phyloP scores from a whole-genome alignment of 139 green algal species.

The Chlorella sorokiniana region DNA sequence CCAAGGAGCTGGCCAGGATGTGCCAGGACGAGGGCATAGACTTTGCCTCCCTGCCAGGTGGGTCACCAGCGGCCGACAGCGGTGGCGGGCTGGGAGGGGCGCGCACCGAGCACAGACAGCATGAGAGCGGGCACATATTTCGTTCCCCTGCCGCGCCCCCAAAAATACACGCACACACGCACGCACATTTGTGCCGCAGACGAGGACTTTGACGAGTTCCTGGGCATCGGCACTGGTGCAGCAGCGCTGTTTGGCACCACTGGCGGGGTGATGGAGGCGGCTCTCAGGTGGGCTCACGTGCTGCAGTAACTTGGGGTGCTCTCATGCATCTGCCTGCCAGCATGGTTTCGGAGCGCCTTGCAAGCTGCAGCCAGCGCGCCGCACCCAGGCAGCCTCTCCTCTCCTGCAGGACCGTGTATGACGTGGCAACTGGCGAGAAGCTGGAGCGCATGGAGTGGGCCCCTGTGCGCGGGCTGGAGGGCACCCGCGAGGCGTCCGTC shows the following conservation, averaged over 20 bases:
- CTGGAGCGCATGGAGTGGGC: slow-evolving; percentile 40
- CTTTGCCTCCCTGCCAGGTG: slow-evolving; percentile 49
- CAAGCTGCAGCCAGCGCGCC: background rate
- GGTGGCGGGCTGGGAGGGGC: too few species aligned
- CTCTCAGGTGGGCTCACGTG: slow-evolving; percentile 46
- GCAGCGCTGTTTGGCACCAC: slow-evolving; percentile 71
- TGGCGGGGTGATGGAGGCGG: slow-evolving; percentile 78
- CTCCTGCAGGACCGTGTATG: slow-evolving; percentile 59
- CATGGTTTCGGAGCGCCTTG: background rate
- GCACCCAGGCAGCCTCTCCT: background rate
- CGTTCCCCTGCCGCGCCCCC: too few species aligned
- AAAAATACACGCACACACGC: too few species aligned
- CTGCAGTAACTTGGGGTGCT: too few species aligned
- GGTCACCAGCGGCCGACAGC: too few species aligned
- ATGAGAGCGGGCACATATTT: too few species aligned
- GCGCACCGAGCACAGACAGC: too few species aligned
- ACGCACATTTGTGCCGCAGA: slow-evolving; percentile 19
- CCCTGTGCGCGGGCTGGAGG: slow-evolving; percentile 68
- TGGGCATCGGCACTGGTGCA: slow-evolving; percentile 58
- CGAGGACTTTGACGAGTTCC: slow-evolving; percentile 55
- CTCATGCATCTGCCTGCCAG: background rate
- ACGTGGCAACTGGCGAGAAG: slow-evolving; percentile 46
- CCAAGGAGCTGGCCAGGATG: slow-evolving; percentile 58
- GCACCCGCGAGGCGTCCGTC: slow-evolving; percentile 63
- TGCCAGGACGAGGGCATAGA: slow-evolving; percentile 61